Evolutionary conservation across 345 rosid species (phyloP).

Genomic region (Trapa incisa): DNA sequence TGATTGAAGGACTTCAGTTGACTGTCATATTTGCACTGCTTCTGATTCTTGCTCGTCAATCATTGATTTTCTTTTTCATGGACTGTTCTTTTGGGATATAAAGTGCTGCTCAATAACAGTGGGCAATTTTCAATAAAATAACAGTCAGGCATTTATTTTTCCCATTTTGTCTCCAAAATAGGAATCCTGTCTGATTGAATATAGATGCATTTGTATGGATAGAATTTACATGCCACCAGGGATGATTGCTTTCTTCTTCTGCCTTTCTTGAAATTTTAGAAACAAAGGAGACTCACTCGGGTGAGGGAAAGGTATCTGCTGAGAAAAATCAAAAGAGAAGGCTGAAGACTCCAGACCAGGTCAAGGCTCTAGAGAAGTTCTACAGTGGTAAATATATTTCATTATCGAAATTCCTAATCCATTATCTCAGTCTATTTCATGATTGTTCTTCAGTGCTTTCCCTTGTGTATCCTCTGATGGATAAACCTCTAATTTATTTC

Average conservation of each 20-base stretch:
- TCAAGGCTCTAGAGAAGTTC: slow-evolving; percentile 59
- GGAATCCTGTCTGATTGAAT: not conserved
- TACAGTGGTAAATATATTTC: slow-evolving; percentile 44
- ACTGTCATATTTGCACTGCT: not conserved
- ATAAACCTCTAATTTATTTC: slow-evolving; percentile 4
- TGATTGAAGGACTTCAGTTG: not conserved
- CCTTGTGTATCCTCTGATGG: slow-evolving; percentile 5
- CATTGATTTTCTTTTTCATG: not conserved
- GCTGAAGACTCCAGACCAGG: slow-evolving; percentile 69
- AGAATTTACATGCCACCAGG: not conserved
- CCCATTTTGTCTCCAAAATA: not conserved
- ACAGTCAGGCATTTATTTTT: not conserved
- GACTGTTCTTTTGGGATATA: not conserved
- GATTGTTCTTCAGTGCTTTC: not conserved
- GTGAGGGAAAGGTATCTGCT: slow-evolving; percentile 44
- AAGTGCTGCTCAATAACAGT: not conserved
- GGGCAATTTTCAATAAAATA: not conserved
- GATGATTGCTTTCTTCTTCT: slow-evolving; percentile 2
- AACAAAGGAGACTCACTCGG: slow-evolving; percentile 43
- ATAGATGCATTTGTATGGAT: not conserved
- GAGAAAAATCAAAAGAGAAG: slow-evolving; percentile 48
- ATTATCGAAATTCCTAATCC: slow-evolving; percentile 10
- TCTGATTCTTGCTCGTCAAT: not conserved
- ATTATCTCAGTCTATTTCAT: not conserved
- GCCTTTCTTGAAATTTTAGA: slow-evolving; percentile 22